A percentile compares a stretch with the other conserved stretches of the same genome.
Evolutionary conservation across 1,284 basidiomycete genomes (phyloP).

Genomic region (Rhodotorula glutinis): DNA sequence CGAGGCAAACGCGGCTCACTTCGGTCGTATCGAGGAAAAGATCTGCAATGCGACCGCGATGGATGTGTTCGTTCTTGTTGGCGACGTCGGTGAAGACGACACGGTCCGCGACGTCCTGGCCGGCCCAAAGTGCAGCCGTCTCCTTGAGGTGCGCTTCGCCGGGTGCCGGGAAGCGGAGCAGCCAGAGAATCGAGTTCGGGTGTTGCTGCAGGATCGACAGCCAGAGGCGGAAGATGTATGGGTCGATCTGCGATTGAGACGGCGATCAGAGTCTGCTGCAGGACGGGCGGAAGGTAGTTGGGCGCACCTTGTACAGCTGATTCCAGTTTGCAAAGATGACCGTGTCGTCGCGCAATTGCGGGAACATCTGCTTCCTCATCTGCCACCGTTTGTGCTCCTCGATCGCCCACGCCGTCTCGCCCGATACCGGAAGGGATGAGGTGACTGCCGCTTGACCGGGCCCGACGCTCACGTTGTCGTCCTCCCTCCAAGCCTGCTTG

Average conservation of each 20-base stretch:
- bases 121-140: constrained; percentile 57
- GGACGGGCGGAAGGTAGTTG: too few species aligned
- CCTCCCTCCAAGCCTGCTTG: constrained; percentile 54
- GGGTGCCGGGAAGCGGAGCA: constrained; percentile 60
- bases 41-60: constrained; percentile 58
- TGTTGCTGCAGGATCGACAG: constrained; percentile 57
- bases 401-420: constrained; percentile 51
- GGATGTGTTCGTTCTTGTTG: constrained; percentile 58
- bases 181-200: constrained; percentile 60
- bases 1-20: constrained; percentile 45
- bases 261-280: background rate
- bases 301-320: constrained; percentile 57
- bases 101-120: constrained; percentile 56
- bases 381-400: constrained; percentile 55
- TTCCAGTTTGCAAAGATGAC: constrained; percentile 65
- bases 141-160: constrained; percentile 58
- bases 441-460: constrained; percentile 26
- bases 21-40: constrained; percentile 64
- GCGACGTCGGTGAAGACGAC: constrained; percentile 61
- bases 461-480: constrained; percentile 3
- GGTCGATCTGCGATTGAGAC: constrained; percentile 52
- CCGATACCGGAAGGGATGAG: constrained; percentile 36
- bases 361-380: constrained; percentile 55
- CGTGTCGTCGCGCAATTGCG: constrained; percentile 54
- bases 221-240: constrained; percentile 60